These are phyloP conservation scores for Paracoccidioides lutzii DNA, from an alignment of 2,329 filamentous ascomycete species.

Conservation along the genomic window DNA sequence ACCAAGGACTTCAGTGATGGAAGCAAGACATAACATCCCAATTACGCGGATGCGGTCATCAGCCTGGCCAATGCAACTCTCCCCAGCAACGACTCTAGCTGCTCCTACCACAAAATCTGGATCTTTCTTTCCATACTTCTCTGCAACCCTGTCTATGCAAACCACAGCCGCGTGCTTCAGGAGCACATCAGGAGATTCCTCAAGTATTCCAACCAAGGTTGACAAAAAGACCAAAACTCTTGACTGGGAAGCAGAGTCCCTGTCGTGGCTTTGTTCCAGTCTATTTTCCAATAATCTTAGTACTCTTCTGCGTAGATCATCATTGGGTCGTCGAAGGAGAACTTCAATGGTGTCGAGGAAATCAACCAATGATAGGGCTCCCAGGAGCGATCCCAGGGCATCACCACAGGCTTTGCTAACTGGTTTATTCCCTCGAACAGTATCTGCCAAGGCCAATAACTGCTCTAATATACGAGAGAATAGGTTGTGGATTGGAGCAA, in stretches of 20 bases:
- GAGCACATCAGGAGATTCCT: slow-evolving; percentile 55
- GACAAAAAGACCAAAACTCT: slow-evolving; percentile 68
- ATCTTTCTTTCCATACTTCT: slow-evolving; percentile 92
- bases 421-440: slow-evolving; percentile 24
- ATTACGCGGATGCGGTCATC: slow-evolving; percentile 65
- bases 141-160: slow-evolving; percentile 83
- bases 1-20: slow-evolving; percentile 74
- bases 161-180: slow-evolving; percentile 77
- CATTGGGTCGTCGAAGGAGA: slow-evolving; percentile 61
- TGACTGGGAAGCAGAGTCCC: slow-evolving; percentile 53
- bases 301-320: slow-evolving; percentile 65
- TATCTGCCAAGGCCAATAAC: slow-evolving; percentile 51
- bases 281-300: slow-evolving; percentile 69
- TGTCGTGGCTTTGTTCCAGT: slow-evolving; percentile 58
- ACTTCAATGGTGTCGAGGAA: slow-evolving; percentile 80
- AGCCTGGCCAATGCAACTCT: slow-evolving; percentile 60
- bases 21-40: slow-evolving; percentile 79
- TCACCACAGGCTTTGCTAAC: slow-evolving; percentile 42
- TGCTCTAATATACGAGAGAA: slow-evolving; percentile 57
- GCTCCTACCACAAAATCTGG: slow-evolving; percentile 61
- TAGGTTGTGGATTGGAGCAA: slow-evolving; percentile 51
- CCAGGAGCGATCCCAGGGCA: slow-evolving; percentile 65
- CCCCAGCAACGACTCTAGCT: slow-evolving; percentile 62
- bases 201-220: slow-evolving; percentile 62
- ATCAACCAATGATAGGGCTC: slow-evolving; percentile 71